Evolutionary conservation across 805 yeast genomes (phyloP).

Genomic region (Lipomyces mesembrius): DNA sequence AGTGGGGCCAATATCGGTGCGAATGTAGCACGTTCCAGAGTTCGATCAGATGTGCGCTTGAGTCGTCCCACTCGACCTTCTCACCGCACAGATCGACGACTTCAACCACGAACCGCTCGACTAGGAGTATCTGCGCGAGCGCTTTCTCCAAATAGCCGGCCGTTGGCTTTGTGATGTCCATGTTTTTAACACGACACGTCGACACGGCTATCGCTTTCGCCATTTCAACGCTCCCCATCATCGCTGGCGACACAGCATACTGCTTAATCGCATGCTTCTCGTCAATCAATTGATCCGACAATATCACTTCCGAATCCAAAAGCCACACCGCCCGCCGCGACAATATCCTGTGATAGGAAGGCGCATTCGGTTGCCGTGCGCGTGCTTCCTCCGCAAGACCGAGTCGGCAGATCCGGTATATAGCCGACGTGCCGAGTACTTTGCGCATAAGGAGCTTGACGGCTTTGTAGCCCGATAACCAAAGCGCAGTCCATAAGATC

Average conservation of each 20-base stretch:
- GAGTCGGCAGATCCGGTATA: constrained; percentile 29
- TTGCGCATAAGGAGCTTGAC: constrained; percentile 26
- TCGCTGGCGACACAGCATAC: constrained; percentile 15
- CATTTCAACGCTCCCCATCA: constrained; percentile 14
- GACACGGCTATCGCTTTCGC: constrained; percentile 24
- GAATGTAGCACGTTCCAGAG: constrained; percentile 24
- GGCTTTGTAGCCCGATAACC: constrained; percentile 14
- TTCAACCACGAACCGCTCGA: constrained; percentile 19
- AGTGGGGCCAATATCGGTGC: constrained; percentile 28
- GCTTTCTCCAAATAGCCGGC: constrained; percentile 21
- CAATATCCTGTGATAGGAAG: constrained; percentile 13
- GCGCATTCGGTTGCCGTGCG: constrained; percentile 3
- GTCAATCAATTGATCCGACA: constrained; percentile 28
- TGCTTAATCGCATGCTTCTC: constrained; percentile 18
- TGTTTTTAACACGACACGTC: constrained; percentile 30
- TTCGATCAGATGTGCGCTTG: constrained; percentile 6
- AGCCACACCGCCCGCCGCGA: constrained; percentile 36
- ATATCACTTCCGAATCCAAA: constrained; percentile 26
- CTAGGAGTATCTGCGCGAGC: constrained; percentile 16
- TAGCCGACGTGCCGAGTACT: constrained; percentile 18
- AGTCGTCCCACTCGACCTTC: constrained; percentile 21
- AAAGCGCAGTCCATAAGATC: neutral
- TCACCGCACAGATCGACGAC: constrained; percentile 7
- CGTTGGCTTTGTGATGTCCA: constrained; percentile 12
- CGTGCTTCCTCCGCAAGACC: constrained; percentile 27